Base-by-base conservation (phyloP, 345 rosid genomes). In the Nasturtium officinale region DNA sequence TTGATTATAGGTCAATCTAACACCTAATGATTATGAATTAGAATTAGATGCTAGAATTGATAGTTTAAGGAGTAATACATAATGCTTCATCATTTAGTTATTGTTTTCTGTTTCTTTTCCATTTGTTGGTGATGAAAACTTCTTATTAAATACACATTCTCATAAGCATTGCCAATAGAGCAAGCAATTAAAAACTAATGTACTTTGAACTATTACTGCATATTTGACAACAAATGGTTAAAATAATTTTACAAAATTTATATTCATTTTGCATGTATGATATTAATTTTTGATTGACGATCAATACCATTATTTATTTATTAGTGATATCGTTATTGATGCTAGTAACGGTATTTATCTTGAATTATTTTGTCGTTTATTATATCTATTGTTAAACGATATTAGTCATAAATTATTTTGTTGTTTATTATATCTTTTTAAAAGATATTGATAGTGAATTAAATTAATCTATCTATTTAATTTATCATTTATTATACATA, bases 1-100 rank as follows among this genome's bases (percentile, higher is more conserved):
- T 83, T 69, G 56, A 78, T 81, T 77, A 76, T 75, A 47, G 80
- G 69, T 75, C 71, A 79, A 59, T 76, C 38, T 68, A 72, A 65
- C 77, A 71, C 64, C 71, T 84, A 77, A 81, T 77, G 62, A 77
- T 60, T 62, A 70, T 69, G 55, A 67, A 75, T 77, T 73, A 61
- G 55, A 67, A 75, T 77, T 73, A 61, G 65, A 48, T 67, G 50
- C 33, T 62, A 35, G 46, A 62, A 70, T 76, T 69, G 71, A 76
- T 76, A 69, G 66, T 70, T 69, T 70, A 55, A 76, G 70, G 76
- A 76, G 76, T 77, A 63, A 70, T 56, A 18, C 61, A 57, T 35
- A 77, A 77, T 77, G 47, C 66, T 70, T 77, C 67, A 62, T 77
- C 71, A 69, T 76, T 43, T 60, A 55, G 6, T 53, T n/a, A 11